Conservation (phyloP, 2,329 filamentous ascomycete genomes). For the Exophiala calicioides region DNA sequence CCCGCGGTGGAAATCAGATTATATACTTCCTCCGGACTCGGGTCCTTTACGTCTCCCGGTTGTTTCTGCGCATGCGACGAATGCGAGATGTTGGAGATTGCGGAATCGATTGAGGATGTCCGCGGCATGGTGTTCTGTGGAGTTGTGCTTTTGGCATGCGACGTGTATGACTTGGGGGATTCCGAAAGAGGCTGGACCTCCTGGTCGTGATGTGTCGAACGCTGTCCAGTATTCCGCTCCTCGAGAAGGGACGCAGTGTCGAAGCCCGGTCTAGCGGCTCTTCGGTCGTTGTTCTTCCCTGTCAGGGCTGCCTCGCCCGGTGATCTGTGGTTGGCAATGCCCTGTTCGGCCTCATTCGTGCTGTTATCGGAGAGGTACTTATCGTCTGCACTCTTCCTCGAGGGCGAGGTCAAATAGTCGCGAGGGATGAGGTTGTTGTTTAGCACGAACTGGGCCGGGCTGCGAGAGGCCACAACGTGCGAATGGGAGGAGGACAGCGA, state of each 20-base stretch:
- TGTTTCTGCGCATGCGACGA: constrained; percentile 60
- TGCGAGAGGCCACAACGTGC: constrained; percentile 15
- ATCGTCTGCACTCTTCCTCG: constrained; percentile 7
- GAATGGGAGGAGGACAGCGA: constrained; percentile 23
- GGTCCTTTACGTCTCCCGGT: constrained; percentile 56
- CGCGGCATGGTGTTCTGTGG: constrained; percentile 53
- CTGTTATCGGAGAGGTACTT: constrained; percentile 3
- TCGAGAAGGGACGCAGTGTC: background rate
- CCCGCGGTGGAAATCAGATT: constrained; percentile 80
- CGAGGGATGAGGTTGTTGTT: constrained; percentile 38
- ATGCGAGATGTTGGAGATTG: constrained; percentile 73
- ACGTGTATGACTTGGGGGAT: constrained; percentile 19
- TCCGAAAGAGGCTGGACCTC: constrained; percentile 7
- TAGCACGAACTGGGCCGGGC: constrained; percentile 18
- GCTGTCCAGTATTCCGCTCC: background rate
- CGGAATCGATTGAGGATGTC: constrained; percentile 89
- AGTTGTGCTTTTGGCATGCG: constrained; percentile 8
- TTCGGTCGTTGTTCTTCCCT: constrained; percentile 1
- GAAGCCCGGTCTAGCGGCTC: background rate
- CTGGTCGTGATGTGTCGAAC: constrained; percentile 5
- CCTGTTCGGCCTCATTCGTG: constrained; percentile 12
- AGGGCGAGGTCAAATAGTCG: constrained; percentile 37
- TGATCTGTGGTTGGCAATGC: constrained; percentile 3
- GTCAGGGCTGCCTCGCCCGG: constrained; percentile 12
- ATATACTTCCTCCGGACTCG: constrained; percentile 73